phyloP scores from a whole-genome alignment of 495 filamentous ascomycete species.

The Hypoxylon cercidicola region DNA sequence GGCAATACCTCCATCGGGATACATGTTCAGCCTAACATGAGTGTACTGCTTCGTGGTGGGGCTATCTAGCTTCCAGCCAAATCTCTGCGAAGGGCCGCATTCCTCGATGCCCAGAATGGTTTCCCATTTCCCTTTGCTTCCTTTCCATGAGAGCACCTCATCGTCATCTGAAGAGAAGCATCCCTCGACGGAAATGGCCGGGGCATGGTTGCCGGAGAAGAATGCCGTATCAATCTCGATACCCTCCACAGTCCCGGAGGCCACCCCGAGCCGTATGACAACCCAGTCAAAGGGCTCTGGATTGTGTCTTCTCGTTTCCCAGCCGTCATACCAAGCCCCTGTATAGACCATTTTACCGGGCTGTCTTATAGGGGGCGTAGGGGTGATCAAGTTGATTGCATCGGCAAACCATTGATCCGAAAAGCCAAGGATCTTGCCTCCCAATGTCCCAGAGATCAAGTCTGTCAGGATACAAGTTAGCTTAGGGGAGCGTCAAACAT shows the following conservation, averaged over 20 bases:
- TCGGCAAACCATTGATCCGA: constrained; percentile 92
- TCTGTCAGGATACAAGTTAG: constrained; percentile 59
- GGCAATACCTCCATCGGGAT: constrained; percentile 93
- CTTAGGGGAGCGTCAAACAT: background rate
- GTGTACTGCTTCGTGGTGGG: constrained; percentile 75
- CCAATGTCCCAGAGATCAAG: constrained; percentile 77
- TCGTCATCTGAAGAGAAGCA: constrained; percentile 70
- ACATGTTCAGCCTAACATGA: constrained; percentile 89
- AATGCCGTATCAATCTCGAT: constrained; percentile 88
- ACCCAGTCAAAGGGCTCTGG: constrained; percentile 83
- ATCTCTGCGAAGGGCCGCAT: constrained; percentile 80
- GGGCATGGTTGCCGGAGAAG: constrained; percentile 90
- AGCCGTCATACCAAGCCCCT: constrained; percentile 95
- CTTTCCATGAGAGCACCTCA: constrained; percentile 67
- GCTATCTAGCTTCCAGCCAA: constrained; percentile 77
- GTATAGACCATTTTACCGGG: constrained; percentile 85
- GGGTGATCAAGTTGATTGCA: constrained; percentile 81
- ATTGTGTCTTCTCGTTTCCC: constrained; percentile 94
- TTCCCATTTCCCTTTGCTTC: constrained; percentile 71
- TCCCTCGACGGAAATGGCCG: constrained; percentile 83
- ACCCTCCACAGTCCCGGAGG: constrained; percentile 77
- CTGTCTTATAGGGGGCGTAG: constrained; percentile 76
- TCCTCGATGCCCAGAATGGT: constrained; percentile 73
- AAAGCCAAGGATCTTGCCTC: constrained; percentile 76
- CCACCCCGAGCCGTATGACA: constrained; percentile 80